phyloP scores from a whole-genome alignment of 225 moss, liverwort and hornwort species.

The Marchantia polymorpha region DNA sequence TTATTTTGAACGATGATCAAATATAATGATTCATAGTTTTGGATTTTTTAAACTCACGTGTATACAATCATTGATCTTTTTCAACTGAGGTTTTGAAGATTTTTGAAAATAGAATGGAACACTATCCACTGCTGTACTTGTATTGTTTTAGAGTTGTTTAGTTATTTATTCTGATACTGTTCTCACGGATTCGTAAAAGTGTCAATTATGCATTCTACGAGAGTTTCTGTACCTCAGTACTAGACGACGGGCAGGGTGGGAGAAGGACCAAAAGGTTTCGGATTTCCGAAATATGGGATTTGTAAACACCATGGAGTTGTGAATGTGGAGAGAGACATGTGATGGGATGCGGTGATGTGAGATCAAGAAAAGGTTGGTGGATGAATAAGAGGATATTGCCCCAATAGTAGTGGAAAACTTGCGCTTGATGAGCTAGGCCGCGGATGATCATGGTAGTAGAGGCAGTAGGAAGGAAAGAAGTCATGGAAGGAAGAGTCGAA shows the following conservation, averaged over 20 bases:
- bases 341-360: conserved; percentile 9
- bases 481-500: conserved; percentile 21
- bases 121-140: neutral
- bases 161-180: too few relatives aligned
- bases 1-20: too few relatives aligned
- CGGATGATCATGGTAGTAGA: neutral
- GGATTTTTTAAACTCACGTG: conserved; percentile 12
- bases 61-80: too few relatives aligned
- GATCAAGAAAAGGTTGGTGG: neutral
- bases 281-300: neutral
- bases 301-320: neutral
- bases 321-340: neutral
- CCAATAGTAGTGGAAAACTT: neutral
- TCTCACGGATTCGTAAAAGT: neutral
- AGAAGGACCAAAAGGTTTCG: neutral
- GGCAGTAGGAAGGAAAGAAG: neutral
- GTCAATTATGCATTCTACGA: neutral
- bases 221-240: neutral
- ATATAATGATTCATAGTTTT: too few relatives aligned
- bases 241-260: neutral
- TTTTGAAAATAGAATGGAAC: neutral
- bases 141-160: too few relatives aligned
- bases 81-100: neutral
- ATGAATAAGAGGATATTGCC: neutral
- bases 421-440: neutral